These are phyloP conservation scores for Venturia asperata DNA, from an alignment of 2,329 filamentous ascomycete genomes.

Conservation along the genomic window DNA sequence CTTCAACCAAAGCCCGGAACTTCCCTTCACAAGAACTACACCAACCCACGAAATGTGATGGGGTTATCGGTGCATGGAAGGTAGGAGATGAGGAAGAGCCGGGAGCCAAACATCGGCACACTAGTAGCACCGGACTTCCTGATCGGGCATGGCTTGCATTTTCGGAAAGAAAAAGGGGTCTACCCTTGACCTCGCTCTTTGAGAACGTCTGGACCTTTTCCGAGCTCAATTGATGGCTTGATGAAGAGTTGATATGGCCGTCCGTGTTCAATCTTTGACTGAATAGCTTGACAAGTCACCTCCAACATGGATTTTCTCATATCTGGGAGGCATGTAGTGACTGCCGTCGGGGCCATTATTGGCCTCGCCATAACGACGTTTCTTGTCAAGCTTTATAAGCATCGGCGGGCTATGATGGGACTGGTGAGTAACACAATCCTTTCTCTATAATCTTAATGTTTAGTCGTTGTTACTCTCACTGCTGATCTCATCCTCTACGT, in stretches of 20 bases:
- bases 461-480: background rate
- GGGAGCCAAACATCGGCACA: too few species aligned
- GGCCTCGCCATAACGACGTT: background rate
- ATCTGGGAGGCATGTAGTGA: background rate
- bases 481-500: background rate
- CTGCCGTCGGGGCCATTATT: slow-evolving; percentile 6
- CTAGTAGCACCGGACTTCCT: background rate
- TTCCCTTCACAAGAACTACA: too few species aligned
- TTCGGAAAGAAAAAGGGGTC: background rate
- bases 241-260: background rate
- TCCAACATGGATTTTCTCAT: background rate
- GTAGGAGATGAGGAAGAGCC: too few species aligned
- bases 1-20: too few species aligned
- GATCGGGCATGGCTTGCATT: slow-evolving; percentile 1
- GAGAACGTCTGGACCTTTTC: background rate
- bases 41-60: too few species aligned
- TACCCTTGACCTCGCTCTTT: background rate
- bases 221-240: background rate
- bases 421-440: slow-evolving; percentile 3
- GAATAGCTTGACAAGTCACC: too few species aligned
- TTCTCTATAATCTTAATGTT: background rate
- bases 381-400: slow-evolving; percentile 12
- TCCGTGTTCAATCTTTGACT: too few species aligned
- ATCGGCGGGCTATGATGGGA: slow-evolving; percentile 14
- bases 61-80: too few species aligned